A percentile compares a stretch with the other conserved stretches of the same genome.
These are phyloP conservation scores for Bryoerythrophyllum caledonicum DNA, from an alignment of 225 moss, liverwort and hornwort species.

Conservation along the genomic window DNA sequence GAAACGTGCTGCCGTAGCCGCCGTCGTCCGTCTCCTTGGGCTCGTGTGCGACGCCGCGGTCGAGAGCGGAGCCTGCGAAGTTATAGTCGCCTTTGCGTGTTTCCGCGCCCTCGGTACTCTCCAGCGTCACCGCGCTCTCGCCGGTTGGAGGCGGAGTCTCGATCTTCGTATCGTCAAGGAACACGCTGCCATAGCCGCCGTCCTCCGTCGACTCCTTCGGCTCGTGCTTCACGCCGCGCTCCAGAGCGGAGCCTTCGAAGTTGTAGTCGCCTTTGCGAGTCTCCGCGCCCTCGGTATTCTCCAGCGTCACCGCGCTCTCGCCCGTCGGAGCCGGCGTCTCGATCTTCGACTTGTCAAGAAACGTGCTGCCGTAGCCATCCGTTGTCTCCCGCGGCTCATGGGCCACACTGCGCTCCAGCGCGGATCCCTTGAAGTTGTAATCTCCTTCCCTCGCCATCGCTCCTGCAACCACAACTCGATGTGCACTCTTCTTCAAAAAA, in stretches of 20 bases:
- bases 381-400: constrained; percentile 26
- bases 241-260: constrained; percentile 30
- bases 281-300: constrained; percentile 17
- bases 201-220: not conserved
- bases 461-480: constrained; percentile 11
- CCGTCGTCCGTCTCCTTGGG: not conserved
- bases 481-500: not conserved
- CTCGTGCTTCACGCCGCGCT: constrained; percentile 1
- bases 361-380: constrained; percentile 1
- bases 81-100: constrained; percentile 23
- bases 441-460: constrained; percentile 39
- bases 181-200: constrained; percentile 6
- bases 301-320: constrained; percentile 21
- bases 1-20: constrained; percentile 24
- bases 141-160: not conserved
- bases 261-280: constrained; percentile 25
- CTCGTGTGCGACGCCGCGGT: constrained; percentile 3
- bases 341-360: constrained; percentile 6
- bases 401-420: constrained; percentile 24
- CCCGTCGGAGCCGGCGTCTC: not conserved
- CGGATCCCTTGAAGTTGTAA: constrained; percentile 55
- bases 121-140: constrained; percentile 21
- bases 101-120: constrained; percentile 17
- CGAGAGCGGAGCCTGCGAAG: constrained; percentile 31
- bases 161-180: constrained; percentile 2